Evolutionary conservation across 148 eudicot genomes (phyloP).

Genomic region (Chenopodium quinoa): DNA sequence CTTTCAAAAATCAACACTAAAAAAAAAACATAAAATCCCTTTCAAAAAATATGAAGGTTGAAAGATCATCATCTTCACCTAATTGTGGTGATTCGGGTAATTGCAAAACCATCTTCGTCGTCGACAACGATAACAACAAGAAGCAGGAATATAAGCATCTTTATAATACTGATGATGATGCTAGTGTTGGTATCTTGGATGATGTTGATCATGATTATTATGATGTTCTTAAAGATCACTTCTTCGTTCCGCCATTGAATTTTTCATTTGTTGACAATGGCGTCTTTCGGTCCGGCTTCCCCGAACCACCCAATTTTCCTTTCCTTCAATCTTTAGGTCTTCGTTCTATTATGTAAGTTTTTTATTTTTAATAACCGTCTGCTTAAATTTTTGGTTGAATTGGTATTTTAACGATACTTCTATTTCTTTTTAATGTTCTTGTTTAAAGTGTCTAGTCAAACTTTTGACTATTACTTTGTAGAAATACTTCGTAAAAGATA

Average conservation of each 20-base stretch:
- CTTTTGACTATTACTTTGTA: too few relatives aligned
- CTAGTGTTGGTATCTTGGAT: not conserved
- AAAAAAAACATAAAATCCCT: not conserved
- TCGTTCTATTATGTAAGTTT: slow-evolving; percentile 76
- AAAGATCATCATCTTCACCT: not conserved
- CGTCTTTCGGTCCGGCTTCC: slow-evolving; percentile 85
- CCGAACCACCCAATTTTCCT: slow-evolving; percentile 61
- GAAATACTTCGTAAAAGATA: too few relatives aligned
- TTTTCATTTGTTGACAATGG: slow-evolving; percentile 83
- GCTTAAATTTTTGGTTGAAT: too few relatives aligned
- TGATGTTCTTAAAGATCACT: slow-evolving; percentile 29
- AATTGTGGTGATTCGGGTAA: slow-evolving; percentile 20
- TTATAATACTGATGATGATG: not conserved
- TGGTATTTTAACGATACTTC: too few relatives aligned
- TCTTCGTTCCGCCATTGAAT: slow-evolving; percentile 69
- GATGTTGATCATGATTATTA: not conserved
- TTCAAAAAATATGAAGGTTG: slow-evolving; percentile 21
- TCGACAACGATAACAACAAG: not conserved
- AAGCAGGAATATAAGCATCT: too few relatives aligned
- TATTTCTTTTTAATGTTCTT: too few relatives aligned
- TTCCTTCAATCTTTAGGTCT: slow-evolving; percentile 78
- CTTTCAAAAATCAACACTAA: slow-evolving; percentile 1
- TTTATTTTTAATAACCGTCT: not conserved
- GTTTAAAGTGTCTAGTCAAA: too few relatives aligned
- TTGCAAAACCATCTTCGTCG: slow-evolving; percentile 34